Conservation (phyloP, 345 rosid genomes). For the Euphorbia lathyris region DNA sequence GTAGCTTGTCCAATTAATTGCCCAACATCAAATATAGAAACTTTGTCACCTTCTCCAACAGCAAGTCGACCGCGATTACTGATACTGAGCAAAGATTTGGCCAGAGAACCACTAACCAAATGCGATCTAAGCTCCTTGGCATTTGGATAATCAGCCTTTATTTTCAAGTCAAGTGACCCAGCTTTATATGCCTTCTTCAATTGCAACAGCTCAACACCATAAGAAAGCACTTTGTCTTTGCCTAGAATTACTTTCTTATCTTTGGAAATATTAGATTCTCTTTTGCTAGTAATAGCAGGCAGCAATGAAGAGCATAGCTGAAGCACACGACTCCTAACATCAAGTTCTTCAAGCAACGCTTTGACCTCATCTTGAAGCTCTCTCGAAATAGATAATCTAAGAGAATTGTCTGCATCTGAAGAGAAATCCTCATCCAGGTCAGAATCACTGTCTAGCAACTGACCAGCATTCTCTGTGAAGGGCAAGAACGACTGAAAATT, state of each 20-base stretch:
- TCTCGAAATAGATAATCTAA: conserved; percentile 60
- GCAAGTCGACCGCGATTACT: conserved; percentile 94
- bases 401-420: conserved; percentile 49
- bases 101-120: conserved; percentile 81
- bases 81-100: conserved; percentile 91
- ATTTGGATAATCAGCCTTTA: conserved; percentile 93
- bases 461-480: conserved; percentile 73
- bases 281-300: conserved; percentile 71
- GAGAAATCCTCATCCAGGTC: conserved; percentile 78
- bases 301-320: conserved; percentile 69
- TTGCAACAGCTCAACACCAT: conserved; percentile 79
- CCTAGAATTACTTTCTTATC: conserved; percentile 68
- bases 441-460: conserved; percentile 84
- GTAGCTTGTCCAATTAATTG: conserved; percentile 93
- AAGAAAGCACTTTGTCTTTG: conserved; percentile 72
- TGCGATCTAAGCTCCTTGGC: conserved; percentile 88
- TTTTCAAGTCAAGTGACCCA: conserved; percentile 95
- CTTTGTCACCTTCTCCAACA: conserved; percentile 99
- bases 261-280: conserved; percentile 64
- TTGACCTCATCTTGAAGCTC: conserved; percentile 66
- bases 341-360: conserved; percentile 69
- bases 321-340: conserved; percentile 68
- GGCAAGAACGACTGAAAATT: conserved; percentile 73
- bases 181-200: conserved; percentile 94
- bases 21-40: conserved; percentile 90